A percentile compares a stretch with the other conserved stretches of the same genome.
Conservation (phyloP, 192 early-diverging fungal species). For the Glomus cerebriforme region DNA sequence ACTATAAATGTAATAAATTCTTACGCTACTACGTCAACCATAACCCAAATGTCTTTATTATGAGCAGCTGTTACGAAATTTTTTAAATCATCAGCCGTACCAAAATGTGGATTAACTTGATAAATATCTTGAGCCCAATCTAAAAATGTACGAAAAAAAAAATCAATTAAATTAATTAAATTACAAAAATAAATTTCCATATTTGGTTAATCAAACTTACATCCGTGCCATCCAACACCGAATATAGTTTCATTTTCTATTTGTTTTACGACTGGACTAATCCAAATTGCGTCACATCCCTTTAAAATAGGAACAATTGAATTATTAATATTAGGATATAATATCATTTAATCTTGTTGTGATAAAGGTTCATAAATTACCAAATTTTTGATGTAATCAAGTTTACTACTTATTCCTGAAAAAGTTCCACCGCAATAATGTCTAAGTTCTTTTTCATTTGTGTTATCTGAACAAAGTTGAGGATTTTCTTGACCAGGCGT, state of each 20-base stretch:
- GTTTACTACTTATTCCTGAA: conserved; percentile 41
- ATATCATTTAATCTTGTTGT: no score
- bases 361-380: not conserved
- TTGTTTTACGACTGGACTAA: conserved; percentile 42
- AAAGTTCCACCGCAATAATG: conserved; percentile 53
- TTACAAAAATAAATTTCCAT: not conserved
- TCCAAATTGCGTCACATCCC: conserved; percentile 54
- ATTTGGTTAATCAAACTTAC: conserved; percentile 36
- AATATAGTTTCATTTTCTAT: conserved; percentile 12
- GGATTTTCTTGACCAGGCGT: conserved; percentile 31
- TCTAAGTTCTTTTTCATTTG: conserved; percentile 16
- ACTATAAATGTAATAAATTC: not conserved
- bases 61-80: conserved; percentile 44
- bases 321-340: not conserved
- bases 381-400: conserved; percentile 47
- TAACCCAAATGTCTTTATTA: conserved; percentile 41
- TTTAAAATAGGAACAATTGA: not conserved
- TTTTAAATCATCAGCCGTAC: conserved; percentile 42
- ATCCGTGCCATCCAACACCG: conserved; percentile 23
- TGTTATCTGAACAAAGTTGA: conserved; percentile 6
- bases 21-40: conserved; percentile 50
- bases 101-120: conserved; percentile 49
- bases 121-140: conserved; percentile 46
- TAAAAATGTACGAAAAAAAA: conserved; percentile 23
- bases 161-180: not conserved